Conservation (phyloP, 768 basidiomycete genomes). For the Suillus decipiens region DNA sequence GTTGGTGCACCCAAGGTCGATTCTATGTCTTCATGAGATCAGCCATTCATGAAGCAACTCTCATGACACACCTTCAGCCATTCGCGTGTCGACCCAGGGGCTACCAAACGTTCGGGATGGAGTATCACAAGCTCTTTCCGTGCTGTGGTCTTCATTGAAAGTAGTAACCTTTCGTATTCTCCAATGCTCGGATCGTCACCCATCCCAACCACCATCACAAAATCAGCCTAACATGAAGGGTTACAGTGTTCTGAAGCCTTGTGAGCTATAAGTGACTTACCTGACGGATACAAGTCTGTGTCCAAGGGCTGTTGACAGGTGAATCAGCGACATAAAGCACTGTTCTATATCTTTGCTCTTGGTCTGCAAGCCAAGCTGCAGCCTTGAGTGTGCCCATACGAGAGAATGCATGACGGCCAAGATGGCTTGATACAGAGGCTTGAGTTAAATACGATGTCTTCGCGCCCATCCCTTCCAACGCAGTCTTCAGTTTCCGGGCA, state of each 20-base stretch:
- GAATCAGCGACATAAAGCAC: constrained; percentile 98
- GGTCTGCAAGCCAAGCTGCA: constrained; percentile 89
- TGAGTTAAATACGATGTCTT: constrained; percentile 93
- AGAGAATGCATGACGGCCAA: constrained; percentile 94
- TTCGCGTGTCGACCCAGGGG: constrained; percentile 88
- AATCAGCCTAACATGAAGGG: constrained; percentile 66
- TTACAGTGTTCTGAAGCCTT: neutral
- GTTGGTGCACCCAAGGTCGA: constrained; percentile 95
- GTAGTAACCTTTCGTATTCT: constrained; percentile 90
- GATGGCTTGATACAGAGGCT: constrained; percentile 86
- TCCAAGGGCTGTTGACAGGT: constrained; percentile 94
- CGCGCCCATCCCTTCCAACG: constrained; percentile 92
- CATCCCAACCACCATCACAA: constrained; percentile 91
- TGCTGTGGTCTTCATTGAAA: constrained; percentile 98
- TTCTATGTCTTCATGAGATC: constrained; percentile 48
- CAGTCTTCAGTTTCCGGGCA: constrained; percentile 83
- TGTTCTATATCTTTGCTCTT: constrained; percentile 89
- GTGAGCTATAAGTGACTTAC: constrained; percentile 40
- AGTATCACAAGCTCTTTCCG: constrained; percentile 94
- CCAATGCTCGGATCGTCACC: constrained; percentile 90
- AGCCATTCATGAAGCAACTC: constrained; percentile 2
- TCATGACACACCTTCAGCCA: constrained; percentile 79
- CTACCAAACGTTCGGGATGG: constrained; percentile 87
- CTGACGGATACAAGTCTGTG: constrained; percentile 96
- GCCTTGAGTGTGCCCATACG: constrained; percentile 97